Conservation (phyloP, 768 basidiomycete genomes). For the Russula dissimulans region DNA sequence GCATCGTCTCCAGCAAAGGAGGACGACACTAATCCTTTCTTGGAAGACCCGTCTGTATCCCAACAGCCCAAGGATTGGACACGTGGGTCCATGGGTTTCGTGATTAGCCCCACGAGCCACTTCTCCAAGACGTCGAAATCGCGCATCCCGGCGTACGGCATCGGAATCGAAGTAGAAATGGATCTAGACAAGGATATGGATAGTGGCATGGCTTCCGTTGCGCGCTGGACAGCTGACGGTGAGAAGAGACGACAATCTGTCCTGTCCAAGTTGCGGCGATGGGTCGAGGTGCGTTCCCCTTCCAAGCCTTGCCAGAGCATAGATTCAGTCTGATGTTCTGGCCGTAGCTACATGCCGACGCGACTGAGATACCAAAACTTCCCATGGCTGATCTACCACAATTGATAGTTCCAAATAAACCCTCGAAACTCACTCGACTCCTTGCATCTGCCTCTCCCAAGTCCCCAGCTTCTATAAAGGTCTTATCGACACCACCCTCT, state of each 20-base stretch:
- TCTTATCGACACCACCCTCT: slow-evolving; percentile 27
- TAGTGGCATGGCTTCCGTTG: slow-evolving; percentile 82
- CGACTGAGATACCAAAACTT: slow-evolving; percentile 40
- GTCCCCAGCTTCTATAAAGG: slow-evolving; percentile 26
- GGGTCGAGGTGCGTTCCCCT: slow-evolving; percentile 45
- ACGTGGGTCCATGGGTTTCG: slow-evolving; percentile 71
- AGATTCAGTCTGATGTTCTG: slow-evolving; percentile 8
- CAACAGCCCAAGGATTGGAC: slow-evolving; percentile 57
- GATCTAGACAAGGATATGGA: slow-evolving; percentile 73
- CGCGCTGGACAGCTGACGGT: slow-evolving; percentile 70
- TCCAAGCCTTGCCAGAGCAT: not conserved
- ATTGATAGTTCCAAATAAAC: slow-evolving; percentile 42
- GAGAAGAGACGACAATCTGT: slow-evolving; percentile 54
- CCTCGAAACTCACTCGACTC: slow-evolving; percentile 59
- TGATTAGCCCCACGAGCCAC: slow-evolving; percentile 64
- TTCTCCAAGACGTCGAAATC: slow-evolving; percentile 56
- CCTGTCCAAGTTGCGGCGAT: slow-evolving; percentile 48
- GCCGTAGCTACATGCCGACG: slow-evolving; percentile 42
- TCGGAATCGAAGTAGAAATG: slow-evolving; percentile 83
- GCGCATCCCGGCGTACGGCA: slow-evolving; percentile 71
- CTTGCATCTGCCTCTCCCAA: slow-evolving; percentile 72
- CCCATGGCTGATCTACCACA: slow-evolving; percentile 60
- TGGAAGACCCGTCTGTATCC: slow-evolving; percentile 16
- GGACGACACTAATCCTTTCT: slow-evolving; percentile 25
- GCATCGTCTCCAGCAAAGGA: not conserved